phyloP scores from a whole-genome alignment of 306 rosid genomes.

The Datisca glomerata region DNA sequence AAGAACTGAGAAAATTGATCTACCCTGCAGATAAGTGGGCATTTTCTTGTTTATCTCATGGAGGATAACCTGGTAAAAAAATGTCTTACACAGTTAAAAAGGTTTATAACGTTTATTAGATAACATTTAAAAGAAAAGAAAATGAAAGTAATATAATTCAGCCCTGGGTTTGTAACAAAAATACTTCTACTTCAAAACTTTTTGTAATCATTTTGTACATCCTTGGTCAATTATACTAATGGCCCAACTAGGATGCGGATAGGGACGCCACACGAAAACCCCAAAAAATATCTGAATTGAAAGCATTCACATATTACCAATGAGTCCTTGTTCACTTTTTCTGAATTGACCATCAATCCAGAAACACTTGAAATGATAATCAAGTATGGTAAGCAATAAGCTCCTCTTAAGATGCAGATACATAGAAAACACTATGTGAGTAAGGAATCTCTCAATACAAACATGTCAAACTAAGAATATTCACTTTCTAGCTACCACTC shows the following conservation, averaged over 20 bases:
- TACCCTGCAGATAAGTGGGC: slow-evolving; percentile 57
- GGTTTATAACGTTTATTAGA: background rate
- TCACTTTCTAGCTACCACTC: too few relatives aligned
- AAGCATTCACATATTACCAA: background rate
- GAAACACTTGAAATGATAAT: too few relatives aligned
- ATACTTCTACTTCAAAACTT: too few relatives aligned
- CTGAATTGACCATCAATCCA: too few relatives aligned
- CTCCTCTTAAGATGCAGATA: too few relatives aligned
- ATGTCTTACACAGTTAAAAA: slow-evolving; percentile 16
- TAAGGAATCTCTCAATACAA: background rate
- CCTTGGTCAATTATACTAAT: background rate
- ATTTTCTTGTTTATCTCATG: slow-evolving; percentile 33
- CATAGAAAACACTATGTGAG: too few relatives aligned
- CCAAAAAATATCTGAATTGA: too few relatives aligned
- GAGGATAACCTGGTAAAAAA: slow-evolving; percentile 46
- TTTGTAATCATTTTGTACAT: too few relatives aligned
- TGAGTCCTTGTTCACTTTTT: background rate
- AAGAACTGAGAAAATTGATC: slow-evolving; percentile 46
- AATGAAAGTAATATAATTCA: background rate
- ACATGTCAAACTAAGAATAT: too few relatives aligned
- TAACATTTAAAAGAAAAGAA: background rate
- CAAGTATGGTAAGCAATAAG: too few relatives aligned
- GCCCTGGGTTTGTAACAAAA: too few relatives aligned
- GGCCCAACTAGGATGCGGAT: background rate
- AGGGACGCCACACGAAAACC: background rate